Conservation (phyloP, 805 yeast genomes). For the Torulaspora maleeae region DNA sequence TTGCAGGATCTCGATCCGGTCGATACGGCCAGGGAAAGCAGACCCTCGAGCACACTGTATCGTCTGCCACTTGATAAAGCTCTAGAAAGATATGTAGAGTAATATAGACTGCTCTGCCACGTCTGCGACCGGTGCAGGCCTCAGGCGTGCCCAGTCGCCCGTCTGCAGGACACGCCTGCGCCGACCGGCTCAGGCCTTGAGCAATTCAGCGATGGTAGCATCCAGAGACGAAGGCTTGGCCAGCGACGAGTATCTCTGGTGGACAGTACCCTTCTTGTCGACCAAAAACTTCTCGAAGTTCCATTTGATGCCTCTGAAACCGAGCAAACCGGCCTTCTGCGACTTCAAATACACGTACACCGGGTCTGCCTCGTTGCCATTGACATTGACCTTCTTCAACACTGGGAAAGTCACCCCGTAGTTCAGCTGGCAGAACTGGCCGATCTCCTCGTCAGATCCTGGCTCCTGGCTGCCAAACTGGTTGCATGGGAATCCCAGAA, state of each 20-base stretch:
- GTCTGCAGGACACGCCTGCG: background rate
- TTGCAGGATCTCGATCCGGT: too few relatives aligned
- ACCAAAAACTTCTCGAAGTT: conserved; percentile 71
- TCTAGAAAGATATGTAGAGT: background rate
- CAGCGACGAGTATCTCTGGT: conserved; percentile 59
- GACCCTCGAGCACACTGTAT: background rate
- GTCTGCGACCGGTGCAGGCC: too few relatives aligned
- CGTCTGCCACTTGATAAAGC: background rate
- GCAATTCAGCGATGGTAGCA: conserved; percentile 52
- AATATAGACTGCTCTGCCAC: background rate
- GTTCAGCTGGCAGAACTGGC: conserved; percentile 65
- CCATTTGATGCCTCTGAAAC: conserved; percentile 73
- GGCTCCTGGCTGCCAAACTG: conserved; percentile 85
- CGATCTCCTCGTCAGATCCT: conserved; percentile 62
- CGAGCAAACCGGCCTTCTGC: conserved; percentile 53
- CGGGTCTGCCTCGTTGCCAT: conserved; percentile 75
- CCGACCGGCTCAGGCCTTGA: conserved; percentile 26
- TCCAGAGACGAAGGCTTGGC: conserved; percentile 63
- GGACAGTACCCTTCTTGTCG: conserved; percentile 51
- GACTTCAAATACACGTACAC: conserved; percentile 74
- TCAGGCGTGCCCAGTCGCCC: too few relatives aligned
- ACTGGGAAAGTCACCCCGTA: conserved; percentile 92
- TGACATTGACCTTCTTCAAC: conserved; percentile 80
- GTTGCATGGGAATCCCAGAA: conserved; percentile 87
- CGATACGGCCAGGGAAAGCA: too few relatives aligned